Evolutionary conservation across 2,329 filamentous ascomycete species (phyloP).

Genomic region (Didymella keratinophila): DNA sequence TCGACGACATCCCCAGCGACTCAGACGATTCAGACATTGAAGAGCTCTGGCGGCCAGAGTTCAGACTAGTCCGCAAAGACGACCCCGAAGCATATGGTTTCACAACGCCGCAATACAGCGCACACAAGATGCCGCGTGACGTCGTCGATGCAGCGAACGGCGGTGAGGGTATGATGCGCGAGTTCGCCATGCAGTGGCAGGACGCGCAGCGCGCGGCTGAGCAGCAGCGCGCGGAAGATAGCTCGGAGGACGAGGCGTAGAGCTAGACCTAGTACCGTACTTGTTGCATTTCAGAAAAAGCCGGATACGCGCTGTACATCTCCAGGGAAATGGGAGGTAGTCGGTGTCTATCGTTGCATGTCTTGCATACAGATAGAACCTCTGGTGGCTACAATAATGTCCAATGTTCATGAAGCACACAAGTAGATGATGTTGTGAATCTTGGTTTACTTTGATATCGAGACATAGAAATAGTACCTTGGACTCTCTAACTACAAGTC

Average conservation of each 20-base stretch:
- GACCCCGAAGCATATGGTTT: constrained; percentile 92
- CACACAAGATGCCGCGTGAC: constrained; percentile 93
- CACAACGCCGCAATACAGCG: constrained; percentile 85
- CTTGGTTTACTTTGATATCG: constrained; percentile 14
- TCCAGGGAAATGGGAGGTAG: too few relatives aligned
- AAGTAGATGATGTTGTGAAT: neutral
- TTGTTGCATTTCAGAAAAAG: too few relatives aligned
- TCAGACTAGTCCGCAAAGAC: constrained; percentile 81
- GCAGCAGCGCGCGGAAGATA: constrained; percentile 51
- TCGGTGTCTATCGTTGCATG: too few relatives aligned
- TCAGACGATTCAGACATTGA: constrained; percentile 57
- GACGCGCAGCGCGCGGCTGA: constrained; percentile 54
- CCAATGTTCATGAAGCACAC: too few relatives aligned
- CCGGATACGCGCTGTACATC: too few relatives aligned
- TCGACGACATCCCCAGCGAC: constrained; percentile 11
- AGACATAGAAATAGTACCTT: constrained; percentile 18
- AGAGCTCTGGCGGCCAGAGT: constrained; percentile 71
- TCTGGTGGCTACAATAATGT: too few relatives aligned
- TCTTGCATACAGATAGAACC: too few relatives aligned
- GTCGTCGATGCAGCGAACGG: constrained; percentile 74
- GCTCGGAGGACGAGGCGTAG: constrained; percentile 41
- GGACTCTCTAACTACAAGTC: constrained; percentile 12
- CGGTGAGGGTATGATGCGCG: constrained; percentile 75
- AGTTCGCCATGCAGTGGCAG: constrained; percentile 64
- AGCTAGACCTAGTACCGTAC: too few relatives aligned